These are phyloP conservation scores for Eimeria sp. DNA, from an alignment of 169 alveolate genomes.

Conservation along the genomic window DNA sequence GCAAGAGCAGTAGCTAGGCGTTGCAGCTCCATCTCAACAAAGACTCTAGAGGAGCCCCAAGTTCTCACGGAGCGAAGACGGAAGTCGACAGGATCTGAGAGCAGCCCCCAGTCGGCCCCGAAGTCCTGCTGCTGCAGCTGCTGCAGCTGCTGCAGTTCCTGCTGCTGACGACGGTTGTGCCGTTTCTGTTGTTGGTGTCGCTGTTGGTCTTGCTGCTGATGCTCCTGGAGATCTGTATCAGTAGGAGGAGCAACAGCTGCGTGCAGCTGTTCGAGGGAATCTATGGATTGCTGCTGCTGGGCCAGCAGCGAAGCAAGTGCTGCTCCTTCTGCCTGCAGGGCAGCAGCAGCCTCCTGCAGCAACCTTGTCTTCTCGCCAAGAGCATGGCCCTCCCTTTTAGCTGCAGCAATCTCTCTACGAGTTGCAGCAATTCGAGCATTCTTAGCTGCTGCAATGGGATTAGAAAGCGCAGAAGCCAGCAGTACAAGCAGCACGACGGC, in stretches of 20 bases:
- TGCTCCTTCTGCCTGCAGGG: background rate
- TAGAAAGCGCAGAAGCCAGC: background rate
- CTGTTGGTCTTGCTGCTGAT: background rate
- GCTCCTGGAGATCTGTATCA: background rate
- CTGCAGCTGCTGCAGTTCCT: no score
- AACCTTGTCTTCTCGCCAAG: background rate
- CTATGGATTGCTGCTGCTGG: background rate
- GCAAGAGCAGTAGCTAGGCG: background rate
- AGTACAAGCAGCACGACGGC: slow-evolving; percentile 42
- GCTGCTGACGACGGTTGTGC: background rate
- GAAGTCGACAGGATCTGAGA: background rate
- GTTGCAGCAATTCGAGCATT: slow-evolving; percentile 11
- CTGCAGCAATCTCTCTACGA: background rate
- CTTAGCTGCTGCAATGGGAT: slow-evolving; percentile 21
- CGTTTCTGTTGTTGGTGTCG: background rate
- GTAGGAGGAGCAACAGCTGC: background rate
- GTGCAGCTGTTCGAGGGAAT: background rate
- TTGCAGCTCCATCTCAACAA: background rate
- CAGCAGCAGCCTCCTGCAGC: background rate
- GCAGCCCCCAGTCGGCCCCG: slow-evolving; percentile 28
- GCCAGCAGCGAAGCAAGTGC: background rate
- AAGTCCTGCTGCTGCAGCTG: background rate
- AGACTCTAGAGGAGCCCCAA: background rate
- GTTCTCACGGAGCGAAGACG: background rate
- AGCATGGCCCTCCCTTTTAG: background rate